Evolutionary conservation across 345 rosid genomes (phyloP).

Genomic region (Populus davidiana): DNA sequence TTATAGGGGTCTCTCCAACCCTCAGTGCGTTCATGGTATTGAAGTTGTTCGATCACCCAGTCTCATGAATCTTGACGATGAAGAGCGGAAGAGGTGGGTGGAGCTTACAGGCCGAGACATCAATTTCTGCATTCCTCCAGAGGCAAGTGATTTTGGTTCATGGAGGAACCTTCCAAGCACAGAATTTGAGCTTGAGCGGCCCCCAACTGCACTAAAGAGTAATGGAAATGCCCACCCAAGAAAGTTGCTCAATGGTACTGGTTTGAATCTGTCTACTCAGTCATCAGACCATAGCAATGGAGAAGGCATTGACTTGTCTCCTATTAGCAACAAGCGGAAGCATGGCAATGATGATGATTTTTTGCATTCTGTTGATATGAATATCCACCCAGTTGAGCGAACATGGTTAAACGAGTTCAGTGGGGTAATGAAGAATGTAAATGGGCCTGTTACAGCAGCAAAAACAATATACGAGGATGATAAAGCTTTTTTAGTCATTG

Average conservation of each 20-base stretch:
- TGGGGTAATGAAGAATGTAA: conserved; percentile 76
- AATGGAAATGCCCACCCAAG: conserved; percentile 41
- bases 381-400: conserved; percentile 62
- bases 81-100: conserved; percentile 82
- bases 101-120: conserved; percentile 90
- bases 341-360: conserved; percentile 59
- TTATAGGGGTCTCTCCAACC: conserved; percentile 92
- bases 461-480: conserved; percentile 81
- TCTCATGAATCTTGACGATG: conserved; percentile 72
- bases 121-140: conserved; percentile 68
- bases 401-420: conserved; percentile 73
- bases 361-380: conserved; percentile 51
- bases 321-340: conserved; percentile 62
- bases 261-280: conserved; percentile 76
- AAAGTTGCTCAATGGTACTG: conserved; percentile 80
- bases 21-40: conserved; percentile 92
- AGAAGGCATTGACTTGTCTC: conserved; percentile 64
- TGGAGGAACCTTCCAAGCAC: conserved; percentile 94
- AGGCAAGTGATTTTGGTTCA: conserved; percentile 85
- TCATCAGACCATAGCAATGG: conserved; percentile 58
- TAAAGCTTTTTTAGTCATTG: conserved; percentile 59
- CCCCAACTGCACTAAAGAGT: conserved; percentile 35
- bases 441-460: conserved; percentile 86
- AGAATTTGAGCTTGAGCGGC: conserved; percentile 90
- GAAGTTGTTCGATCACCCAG: conserved; percentile 75